Conservation (phyloP, 495 filamentous ascomycete species). For the Neurospora sp. region DNA sequence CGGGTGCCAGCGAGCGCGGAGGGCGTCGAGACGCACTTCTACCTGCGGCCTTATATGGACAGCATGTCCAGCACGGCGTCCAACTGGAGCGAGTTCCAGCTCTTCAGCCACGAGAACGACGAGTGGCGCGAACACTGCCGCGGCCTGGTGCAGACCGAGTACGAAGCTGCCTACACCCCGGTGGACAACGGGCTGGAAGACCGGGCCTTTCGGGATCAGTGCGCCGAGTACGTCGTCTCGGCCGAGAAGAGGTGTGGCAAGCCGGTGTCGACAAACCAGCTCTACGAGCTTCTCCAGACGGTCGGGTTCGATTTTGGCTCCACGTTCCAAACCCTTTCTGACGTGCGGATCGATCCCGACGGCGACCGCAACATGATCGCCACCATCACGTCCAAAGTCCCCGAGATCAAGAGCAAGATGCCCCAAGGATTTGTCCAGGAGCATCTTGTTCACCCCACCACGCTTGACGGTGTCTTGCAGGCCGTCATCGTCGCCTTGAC, state of each 20-base stretch:
- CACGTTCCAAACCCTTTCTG: background rate
- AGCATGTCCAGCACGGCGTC: background rate
- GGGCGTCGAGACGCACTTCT: conserved; percentile 27
- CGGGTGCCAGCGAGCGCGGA: conserved; percentile 17
- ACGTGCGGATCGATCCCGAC: background rate
- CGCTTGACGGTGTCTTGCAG: conserved; percentile 6
- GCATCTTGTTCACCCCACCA: conserved; percentile 2
- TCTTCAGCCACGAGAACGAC: background rate
- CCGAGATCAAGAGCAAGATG: background rate
- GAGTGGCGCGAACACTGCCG: background rate
- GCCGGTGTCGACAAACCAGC: background rate
- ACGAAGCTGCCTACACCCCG: background rate
- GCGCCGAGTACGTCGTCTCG: background rate
- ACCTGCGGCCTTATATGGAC: conserved; percentile 10
- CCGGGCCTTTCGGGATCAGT: background rate
- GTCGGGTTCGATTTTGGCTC: conserved; percentile 20
- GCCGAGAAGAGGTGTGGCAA: background rate
- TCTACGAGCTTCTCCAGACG: conserved; percentile 6
- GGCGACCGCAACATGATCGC: background rate
- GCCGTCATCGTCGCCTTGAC: conserved; percentile 2
- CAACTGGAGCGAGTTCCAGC: background rate
- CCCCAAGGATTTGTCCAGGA: background rate
- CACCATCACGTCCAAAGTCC: background rate
- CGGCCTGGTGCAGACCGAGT: background rate
- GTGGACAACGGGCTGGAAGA: background rate